These are phyloP conservation scores for Lentinula boryana DNA, from an alignment of 768 basidiomycete species.

Conservation along the genomic window DNA sequence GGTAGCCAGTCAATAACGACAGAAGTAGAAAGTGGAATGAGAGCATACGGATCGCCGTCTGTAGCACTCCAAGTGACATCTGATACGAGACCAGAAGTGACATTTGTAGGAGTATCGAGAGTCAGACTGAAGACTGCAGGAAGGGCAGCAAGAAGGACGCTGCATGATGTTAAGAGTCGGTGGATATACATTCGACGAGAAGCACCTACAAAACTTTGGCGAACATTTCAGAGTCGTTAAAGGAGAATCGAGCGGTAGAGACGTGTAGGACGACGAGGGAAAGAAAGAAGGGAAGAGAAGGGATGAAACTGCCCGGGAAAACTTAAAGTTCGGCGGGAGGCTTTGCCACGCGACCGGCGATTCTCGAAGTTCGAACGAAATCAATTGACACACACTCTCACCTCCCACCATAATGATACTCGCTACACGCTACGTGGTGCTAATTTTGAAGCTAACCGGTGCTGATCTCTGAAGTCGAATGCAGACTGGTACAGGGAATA, in stretches of 20 bases:
- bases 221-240: constrained; percentile 2
- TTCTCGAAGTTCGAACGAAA: too few relatives aligned
- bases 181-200: too few relatives aligned
- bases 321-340: too few relatives aligned
- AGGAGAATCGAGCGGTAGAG: neutral
- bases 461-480: too few relatives aligned
- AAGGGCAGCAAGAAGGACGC: neutral
- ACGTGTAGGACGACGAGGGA: too few relatives aligned
- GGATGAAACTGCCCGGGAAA: too few relatives aligned
- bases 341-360: too few relatives aligned
- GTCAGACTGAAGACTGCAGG: neutral
- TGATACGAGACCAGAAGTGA: neutral
- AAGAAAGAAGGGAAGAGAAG: neutral
- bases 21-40: neutral
- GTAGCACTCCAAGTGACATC: neutral
- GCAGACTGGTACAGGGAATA: too few relatives aligned
- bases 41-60: neutral
- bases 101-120: constrained; percentile 1
- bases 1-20: neutral
- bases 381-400: too few relatives aligned
- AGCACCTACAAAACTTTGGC: neutral
- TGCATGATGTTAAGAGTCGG: neutral
- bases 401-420: too few relatives aligned
- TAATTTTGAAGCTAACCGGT: too few relatives aligned
- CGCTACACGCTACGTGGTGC: too few relatives aligned